phyloP scores from a whole-genome alignment of 2,329 filamentous ascomycete genomes.

The Sporothrix brasiliensis region DNA sequence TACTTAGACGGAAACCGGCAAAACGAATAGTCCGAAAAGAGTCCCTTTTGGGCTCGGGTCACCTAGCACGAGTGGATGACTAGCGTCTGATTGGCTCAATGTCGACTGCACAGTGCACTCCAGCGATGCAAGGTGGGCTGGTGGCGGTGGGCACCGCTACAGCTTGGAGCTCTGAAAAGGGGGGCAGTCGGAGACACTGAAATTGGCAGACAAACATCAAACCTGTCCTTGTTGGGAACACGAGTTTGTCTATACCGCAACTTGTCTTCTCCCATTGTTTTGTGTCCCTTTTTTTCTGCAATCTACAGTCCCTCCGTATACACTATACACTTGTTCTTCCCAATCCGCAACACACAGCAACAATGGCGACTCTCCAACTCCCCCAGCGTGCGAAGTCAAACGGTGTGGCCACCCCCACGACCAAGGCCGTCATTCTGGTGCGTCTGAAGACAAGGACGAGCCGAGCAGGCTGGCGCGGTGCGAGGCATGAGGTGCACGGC shows the following conservation, averaged over 20 bases:
- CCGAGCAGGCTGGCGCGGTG: conserved; percentile 13
- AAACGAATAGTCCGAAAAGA: not conserved
- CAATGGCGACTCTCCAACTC: conserved; percentile 59
- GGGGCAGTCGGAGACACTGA: not conserved
- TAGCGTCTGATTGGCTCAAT: conserved; percentile 27
- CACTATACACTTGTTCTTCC: not conserved
- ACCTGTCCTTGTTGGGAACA: conserved; percentile 23
- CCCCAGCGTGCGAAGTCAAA: conserved; percentile 56
- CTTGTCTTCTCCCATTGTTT: not conserved
- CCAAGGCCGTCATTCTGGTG: conserved; percentile 95
- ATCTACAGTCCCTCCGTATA: not conserved
- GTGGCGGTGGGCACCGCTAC: conserved; percentile 15
- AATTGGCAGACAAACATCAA: conserved; percentile 11
- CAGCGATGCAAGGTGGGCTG: not conserved
- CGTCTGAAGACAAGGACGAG: conserved; percentile 38
- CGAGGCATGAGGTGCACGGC: not conserved
- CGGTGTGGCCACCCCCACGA: conserved; percentile 59
- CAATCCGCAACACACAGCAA: conserved; percentile 31
- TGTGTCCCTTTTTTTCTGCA: not conserved
- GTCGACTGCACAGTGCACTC: not conserved
- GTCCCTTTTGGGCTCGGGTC: not conserved
- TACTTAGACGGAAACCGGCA: conserved; percentile 23
- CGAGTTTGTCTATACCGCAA: conserved; percentile 3
- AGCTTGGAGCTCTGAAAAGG: conserved; percentile 20
- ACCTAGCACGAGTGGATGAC: conserved; percentile 22